A percentile compares a stretch with the other conserved stretches of the same genome.
These are phyloP conservation scores for Paulownia fortunei DNA, from an alignment of 257 asterid genomes.

Conservation along the genomic window DNA sequence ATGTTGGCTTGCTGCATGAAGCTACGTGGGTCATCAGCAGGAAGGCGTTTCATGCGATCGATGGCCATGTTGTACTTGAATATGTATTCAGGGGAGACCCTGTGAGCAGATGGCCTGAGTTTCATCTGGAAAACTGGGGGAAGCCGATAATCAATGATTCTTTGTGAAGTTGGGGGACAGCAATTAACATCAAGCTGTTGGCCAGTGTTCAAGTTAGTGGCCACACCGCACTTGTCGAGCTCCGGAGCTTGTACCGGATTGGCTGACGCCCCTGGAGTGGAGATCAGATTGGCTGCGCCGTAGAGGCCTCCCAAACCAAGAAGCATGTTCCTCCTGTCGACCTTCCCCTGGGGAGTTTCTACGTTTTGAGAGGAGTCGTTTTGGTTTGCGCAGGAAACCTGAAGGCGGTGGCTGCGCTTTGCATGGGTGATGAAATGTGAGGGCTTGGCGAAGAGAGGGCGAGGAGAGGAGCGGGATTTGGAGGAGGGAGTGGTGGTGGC, in stretches of 20 bases:
- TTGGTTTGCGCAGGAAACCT: slow-evolving; percentile 4
- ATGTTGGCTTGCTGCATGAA: slow-evolving; percentile 43
- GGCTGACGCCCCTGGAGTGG: slow-evolving; percentile 35
- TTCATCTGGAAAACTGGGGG: slow-evolving; percentile 34
- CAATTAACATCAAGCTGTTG: slow-evolving; percentile 26
- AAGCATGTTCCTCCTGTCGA: slow-evolving; percentile 48
- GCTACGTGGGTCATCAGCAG: slow-evolving; percentile 38
- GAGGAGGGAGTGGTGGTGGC: not conserved
- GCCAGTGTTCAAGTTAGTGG: slow-evolving; percentile 15
- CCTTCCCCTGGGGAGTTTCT: slow-evolving; percentile 22
- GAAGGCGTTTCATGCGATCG: slow-evolving; percentile 38
- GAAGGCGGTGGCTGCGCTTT: slow-evolving; percentile 26
- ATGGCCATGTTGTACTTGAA: slow-evolving; percentile 37
- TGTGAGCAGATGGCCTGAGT: slow-evolving; percentile 39
- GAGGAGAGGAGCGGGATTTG: not conserved
- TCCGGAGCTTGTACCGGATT: slow-evolving; percentile 29
- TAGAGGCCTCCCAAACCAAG: slow-evolving; percentile 50
- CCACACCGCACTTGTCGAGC: slow-evolving; percentile 34
- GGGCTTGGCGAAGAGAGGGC: slow-evolving; percentile 24
- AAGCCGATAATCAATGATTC: slow-evolving; percentile 26
- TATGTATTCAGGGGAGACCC: slow-evolving; percentile 25
- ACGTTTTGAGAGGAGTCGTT: not conserved
- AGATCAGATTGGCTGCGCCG: slow-evolving; percentile 34
- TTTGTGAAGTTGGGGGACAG: slow-evolving; percentile 36
- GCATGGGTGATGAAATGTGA: slow-evolving; percentile 33